phyloP scores from a whole-genome alignment of 2,329 filamentous ascomycete species.

The Clonostachys rosea region DNA sequence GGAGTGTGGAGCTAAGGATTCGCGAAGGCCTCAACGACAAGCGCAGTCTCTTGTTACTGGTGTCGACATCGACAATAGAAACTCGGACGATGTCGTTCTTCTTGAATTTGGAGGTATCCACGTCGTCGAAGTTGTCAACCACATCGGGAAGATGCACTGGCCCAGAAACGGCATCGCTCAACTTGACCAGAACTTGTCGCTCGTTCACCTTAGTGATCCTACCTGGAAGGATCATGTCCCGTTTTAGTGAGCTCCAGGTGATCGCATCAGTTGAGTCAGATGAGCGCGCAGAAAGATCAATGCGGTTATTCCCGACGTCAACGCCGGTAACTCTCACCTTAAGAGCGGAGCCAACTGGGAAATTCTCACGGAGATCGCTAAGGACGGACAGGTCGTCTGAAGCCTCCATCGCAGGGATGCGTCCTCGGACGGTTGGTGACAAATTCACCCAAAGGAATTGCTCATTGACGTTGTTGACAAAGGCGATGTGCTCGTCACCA shows the following conservation, averaged over 20 bases:
- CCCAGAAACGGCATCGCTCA: slow-evolving; percentile 75
- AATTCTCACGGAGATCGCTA: slow-evolving; percentile 71
- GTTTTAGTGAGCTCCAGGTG: slow-evolving; percentile 66
- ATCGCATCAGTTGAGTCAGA: slow-evolving; percentile 42
- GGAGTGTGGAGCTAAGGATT: slow-evolving; percentile 79
- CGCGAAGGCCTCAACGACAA: slow-evolving; percentile 84
- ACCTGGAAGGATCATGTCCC: slow-evolving; percentile 77
- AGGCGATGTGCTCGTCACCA: slow-evolving; percentile 72
- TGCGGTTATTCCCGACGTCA: slow-evolving; percentile 65
- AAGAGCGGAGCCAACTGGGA: slow-evolving; percentile 85
- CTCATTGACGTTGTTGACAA: slow-evolving; percentile 83
- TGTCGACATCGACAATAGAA: slow-evolving; percentile 77
- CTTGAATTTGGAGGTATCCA: slow-evolving; percentile 68
- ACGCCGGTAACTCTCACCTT: slow-evolving; percentile 74
- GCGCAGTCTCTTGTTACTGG: slow-evolving; percentile 76
- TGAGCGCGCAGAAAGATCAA: slow-evolving; percentile 81
- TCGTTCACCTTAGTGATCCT: slow-evolving; percentile 84
- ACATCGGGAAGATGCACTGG: slow-evolving; percentile 80
- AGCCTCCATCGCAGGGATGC: slow-evolving; percentile 77
- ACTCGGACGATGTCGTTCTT: slow-evolving; percentile 87
- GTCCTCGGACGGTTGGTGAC: slow-evolving; percentile 81
- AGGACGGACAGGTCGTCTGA: slow-evolving; percentile 81
- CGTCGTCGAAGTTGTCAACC: slow-evolving; percentile 79
- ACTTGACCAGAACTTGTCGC: slow-evolving; percentile 76
- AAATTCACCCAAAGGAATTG: slow-evolving; percentile 87